Conservation (phyloP, 1,284 basidiomycete genomes). For the Xerocomus nothofagi region DNA sequence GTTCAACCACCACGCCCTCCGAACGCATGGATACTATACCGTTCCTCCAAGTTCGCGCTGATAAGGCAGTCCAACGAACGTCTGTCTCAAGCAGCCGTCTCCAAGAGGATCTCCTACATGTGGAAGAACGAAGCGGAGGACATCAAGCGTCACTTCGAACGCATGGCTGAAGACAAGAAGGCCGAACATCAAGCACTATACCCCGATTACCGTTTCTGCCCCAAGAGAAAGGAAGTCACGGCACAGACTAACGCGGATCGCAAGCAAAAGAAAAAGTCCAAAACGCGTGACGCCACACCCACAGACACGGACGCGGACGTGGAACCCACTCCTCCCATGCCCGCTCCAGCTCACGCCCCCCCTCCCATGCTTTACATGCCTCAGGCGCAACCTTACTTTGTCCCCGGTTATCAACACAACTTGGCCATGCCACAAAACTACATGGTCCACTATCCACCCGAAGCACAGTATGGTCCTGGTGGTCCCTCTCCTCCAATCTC, state of each 20-base stretch:
- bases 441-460: conserved; percentile 27
- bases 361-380: conserved; percentile 8
- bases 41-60: conserved; percentile 61
- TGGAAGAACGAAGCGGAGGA: conserved; percentile 65
- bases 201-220: conserved; percentile 75
- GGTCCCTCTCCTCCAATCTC: conserved; percentile 47
- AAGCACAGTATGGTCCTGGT: conserved; percentile 25
- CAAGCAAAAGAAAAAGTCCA: conserved; percentile 37
- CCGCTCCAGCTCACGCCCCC: too few species aligned
- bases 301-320: neutral
- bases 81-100: conserved; percentile 71
- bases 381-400: neutral
- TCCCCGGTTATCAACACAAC: conserved; percentile 4
- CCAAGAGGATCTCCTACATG: conserved; percentile 64
- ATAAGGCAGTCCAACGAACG: conserved; percentile 38
- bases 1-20: conserved; percentile 67
- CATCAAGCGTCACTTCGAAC: conserved; percentile 64
- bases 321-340: neutral
- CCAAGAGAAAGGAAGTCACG: conserved; percentile 67
- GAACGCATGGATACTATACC: conserved; percentile 93
- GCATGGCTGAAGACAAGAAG: conserved; percentile 67
- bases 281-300: conserved; percentile 8
- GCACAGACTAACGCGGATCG: conserved; percentile 47
- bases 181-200: conserved; percentile 61
- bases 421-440: conserved; percentile 15